Base-by-base conservation (phyloP, 345 rosid species). In the Salix caprea region DNA sequence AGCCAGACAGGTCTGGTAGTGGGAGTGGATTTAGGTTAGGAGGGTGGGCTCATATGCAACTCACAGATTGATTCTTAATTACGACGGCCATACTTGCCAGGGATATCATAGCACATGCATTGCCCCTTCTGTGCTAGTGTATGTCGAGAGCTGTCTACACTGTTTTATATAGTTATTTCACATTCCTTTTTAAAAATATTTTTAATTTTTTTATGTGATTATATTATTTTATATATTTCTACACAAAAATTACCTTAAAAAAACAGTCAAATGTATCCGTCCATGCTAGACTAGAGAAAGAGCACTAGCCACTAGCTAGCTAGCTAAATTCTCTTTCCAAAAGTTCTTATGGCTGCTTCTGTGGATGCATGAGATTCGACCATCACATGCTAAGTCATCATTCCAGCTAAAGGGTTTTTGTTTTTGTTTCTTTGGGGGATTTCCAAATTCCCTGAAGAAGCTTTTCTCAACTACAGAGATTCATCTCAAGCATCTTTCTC, bases 91-190 rank as follows among this genome's bases (percentile, higher is more conserved):
- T 23, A 40, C 61, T 60, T 78, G 62, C 36, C 42, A 30, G 71
- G 79, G 65, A 67, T 42, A 73, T 44, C 12, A 0, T 0, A 64
- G 82, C 82, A 79, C 76, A 76, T 79, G 78, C 70, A 18, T 71
- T 77, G 77, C 65, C 68, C 21, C 12, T 39, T 65, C 52, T 7
- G 30, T 48, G 50, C 28, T 50, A 19, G 52, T 71, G 26, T n/a
- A 14, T 37, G 83, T 76, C 73, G 78, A 73, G 61, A 54, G 68
- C 36, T 69, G 80, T 69, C 39, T 62, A 30, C 48, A 54, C 4
- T 56, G 21, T 28, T 76, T 34, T 60, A 44, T 24, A 2, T 1
- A 44, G 2, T 60, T 74, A 34, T 34, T 34, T 4, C 5, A 34
- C 36, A 34, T 5, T 0, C 6, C 0, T 6, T 4, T 4, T 34